A percentile compares a stretch with the other conserved stretches of the same genome.
Evolutionary conservation across 2,329 filamentous ascomycete genomes (phyloP).

Genomic region (Coniella vitis): DNA sequence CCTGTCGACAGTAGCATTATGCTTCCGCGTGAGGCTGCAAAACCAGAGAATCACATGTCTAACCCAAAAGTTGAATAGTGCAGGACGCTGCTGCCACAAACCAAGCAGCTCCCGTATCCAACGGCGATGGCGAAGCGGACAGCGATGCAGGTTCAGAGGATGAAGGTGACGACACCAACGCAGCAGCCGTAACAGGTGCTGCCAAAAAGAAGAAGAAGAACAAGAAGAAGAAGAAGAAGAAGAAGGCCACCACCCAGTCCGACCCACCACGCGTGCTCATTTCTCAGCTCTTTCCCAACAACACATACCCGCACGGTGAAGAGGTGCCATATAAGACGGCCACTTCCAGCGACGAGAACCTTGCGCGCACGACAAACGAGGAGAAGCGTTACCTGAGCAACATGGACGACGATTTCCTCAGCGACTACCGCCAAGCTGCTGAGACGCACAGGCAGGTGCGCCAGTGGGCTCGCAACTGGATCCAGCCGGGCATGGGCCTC

Average conservation of each 20-base stretch:
- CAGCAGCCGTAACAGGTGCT: constrained; percentile 33
- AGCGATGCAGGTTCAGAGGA: constrained; percentile 44
- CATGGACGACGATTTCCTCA: constrained; percentile 69
- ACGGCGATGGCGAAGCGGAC: constrained; percentile 34
- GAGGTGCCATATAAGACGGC: constrained; percentile 79
- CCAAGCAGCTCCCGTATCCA: constrained; percentile 32
- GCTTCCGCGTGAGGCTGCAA: too few relatives aligned
- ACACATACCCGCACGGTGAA: constrained; percentile 69
- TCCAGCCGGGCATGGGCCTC: constrained; percentile 70
- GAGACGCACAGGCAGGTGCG: constrained; percentile 77
- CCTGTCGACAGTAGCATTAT: background rate
- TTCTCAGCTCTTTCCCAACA: constrained; percentile 65
- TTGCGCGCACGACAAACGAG: constrained; percentile 72
- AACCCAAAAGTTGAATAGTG: constrained; percentile 24
- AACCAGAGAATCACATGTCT: too few relatives aligned
- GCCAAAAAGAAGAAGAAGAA: constrained; percentile 76
- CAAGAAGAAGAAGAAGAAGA: constrained; percentile 66
- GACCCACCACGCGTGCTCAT: constrained; percentile 68
- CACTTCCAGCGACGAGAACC: constrained; percentile 56
- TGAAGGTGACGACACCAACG: constrained; percentile 38
- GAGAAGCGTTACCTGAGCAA: constrained; percentile 80
- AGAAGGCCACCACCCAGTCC: constrained; percentile 62
- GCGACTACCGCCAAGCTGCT: constrained; percentile 70
- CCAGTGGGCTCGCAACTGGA: constrained; percentile 71
- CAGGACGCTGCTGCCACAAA: constrained; percentile 33